Evolutionary conservation across 2,329 filamentous ascomycete genomes (phyloP).

Genomic region (Colletotrichum viniferum): DNA sequence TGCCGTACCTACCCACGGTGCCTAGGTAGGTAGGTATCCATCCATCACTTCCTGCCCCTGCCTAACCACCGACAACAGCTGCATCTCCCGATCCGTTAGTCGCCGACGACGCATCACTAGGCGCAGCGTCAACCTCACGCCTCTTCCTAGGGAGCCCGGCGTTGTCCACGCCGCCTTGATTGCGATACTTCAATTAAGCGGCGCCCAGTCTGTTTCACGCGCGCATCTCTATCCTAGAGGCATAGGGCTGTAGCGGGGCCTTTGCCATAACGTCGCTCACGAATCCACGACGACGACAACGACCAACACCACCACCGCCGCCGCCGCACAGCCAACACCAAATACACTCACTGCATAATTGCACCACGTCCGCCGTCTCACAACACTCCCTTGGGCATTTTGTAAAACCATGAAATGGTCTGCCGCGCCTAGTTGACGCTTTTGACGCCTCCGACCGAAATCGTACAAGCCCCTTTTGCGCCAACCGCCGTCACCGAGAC

Average conservation of each 20-base stretch:
- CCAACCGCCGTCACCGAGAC: background rate
- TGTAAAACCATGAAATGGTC: slow-evolving; percentile 8
- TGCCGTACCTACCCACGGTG: too few relatives aligned
- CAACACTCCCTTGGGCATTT: background rate
- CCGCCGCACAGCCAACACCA: background rate
- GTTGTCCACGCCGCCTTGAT: background rate
- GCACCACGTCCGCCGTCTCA: background rate
- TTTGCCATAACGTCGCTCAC: background rate
- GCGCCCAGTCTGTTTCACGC: background rate
- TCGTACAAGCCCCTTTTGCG: background rate
- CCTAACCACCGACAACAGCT: background rate
- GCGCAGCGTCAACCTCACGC: background rate
- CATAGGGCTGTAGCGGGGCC: background rate
- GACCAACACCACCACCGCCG: background rate
- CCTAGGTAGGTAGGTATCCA: too few relatives aligned
- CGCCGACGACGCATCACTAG: background rate
- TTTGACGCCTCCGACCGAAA: background rate
- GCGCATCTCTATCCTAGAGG: background rate
- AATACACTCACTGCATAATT: background rate
- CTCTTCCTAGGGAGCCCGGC: background rate
- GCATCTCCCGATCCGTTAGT: background rate
- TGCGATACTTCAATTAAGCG: background rate
- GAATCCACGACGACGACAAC: background rate
- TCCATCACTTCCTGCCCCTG: background rate
- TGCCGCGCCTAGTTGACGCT: slow-evolving; percentile 10